Evolutionary conservation across 768 basidiomycete species (phyloP).

Genomic region (Pleurotus ostreatus): DNA sequence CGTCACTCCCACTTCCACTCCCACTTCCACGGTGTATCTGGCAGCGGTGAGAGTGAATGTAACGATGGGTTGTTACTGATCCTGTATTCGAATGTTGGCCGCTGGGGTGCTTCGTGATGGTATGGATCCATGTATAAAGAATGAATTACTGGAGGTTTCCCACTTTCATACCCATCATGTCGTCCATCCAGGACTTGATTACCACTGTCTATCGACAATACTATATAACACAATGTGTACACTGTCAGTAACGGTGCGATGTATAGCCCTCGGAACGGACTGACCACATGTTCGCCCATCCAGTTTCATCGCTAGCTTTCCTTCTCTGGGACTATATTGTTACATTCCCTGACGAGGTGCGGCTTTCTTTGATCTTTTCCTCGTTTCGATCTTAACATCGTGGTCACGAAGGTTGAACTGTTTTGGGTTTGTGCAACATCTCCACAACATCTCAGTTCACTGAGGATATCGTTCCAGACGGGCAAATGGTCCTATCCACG

Average conservation of each 20-base stretch:
- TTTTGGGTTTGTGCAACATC: background rate
- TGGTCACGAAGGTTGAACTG: background rate
- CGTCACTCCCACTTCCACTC: too few relatives aligned
- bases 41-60: too few relatives aligned
- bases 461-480: background rate
- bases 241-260: background rate
- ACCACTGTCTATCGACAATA: background rate
- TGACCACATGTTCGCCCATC: too few relatives aligned
- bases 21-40: too few relatives aligned
- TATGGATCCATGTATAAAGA: too few relatives aligned
- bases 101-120: too few relatives aligned
- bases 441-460: background rate
- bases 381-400: too few relatives aligned
- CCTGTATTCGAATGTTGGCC: too few relatives aligned
- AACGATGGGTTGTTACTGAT: too few relatives aligned
- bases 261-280: background rate
- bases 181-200: background rate
- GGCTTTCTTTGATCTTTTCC: background rate
- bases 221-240: background rate
- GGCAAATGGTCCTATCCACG: conserved; percentile 1
- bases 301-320: background rate
- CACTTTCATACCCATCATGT: background rate
- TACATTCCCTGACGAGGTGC: background rate
- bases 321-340: background rate
- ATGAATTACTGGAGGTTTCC: too few relatives aligned